Evolutionary conservation across 495 filamentous ascomycete species (phyloP).

Genomic region (Glonium stellatum): DNA sequence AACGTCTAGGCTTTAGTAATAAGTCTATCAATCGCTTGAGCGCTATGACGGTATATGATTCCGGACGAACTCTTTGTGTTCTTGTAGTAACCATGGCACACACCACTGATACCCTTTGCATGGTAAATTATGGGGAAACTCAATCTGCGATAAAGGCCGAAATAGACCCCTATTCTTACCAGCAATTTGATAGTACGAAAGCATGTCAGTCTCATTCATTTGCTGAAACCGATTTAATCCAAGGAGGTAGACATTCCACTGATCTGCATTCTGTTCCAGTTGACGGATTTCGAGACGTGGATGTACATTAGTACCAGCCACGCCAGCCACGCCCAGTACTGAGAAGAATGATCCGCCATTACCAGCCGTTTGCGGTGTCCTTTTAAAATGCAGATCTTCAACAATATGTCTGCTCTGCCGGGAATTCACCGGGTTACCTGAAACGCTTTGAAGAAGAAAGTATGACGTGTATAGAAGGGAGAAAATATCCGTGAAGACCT

Average conservation of each 20-base stretch:
- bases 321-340: slow-evolving; percentile 18
- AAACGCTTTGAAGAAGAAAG: not conserved
- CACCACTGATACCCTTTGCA: too few relatives aligned
- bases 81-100: too few relatives aligned
- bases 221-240: slow-evolving; percentile 49
- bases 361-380: not conserved
- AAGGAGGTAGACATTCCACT: slow-evolving; percentile 55
- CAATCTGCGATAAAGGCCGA: not conserved
- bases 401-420: not conserved
- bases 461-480: not conserved
- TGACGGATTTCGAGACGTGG: slow-evolving; percentile 49
- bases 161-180: slow-evolving; percentile 30
- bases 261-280: slow-evolving; percentile 48
- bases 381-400: not conserved
- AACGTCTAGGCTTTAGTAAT: too few relatives aligned
- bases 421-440: not conserved
- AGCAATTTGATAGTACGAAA: slow-evolving; percentile 56
- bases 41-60: too few relatives aligned
- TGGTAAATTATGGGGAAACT: too few relatives aligned
- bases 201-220: slow-evolving; percentile 44
- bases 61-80: too few relatives aligned
- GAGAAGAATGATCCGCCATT: slow-evolving; percentile 5
- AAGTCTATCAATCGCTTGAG: too few relatives aligned
- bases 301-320: slow-evolving; percentile 19
- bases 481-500: not conserved